Conservation (phyloP, 108 stramenopile genomes). For the Skeletonema tropicum region DNA sequence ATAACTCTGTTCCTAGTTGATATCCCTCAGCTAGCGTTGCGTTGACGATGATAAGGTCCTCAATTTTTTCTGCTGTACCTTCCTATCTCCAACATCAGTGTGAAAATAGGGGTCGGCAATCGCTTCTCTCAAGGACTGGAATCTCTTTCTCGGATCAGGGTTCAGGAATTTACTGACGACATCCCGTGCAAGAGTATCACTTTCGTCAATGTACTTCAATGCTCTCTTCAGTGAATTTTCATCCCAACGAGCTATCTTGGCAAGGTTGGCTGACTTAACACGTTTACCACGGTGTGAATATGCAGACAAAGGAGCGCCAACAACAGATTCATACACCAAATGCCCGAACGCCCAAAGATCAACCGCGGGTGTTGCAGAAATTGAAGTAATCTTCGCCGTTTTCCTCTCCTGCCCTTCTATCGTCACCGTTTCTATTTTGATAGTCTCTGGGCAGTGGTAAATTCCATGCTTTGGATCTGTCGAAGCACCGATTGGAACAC, state of each 20-base stretch:
- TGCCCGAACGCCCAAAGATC: conserved; percentile 57
- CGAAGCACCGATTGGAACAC: conserved; percentile 65
- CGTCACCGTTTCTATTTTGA: conserved; percentile 62
- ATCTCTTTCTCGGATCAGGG: conserved; percentile 40
- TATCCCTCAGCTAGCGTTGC: not conserved
- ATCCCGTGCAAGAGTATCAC: conserved; percentile 43
- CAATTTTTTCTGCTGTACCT: conserved; percentile 20
- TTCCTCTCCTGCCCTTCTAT: conserved; percentile 46
- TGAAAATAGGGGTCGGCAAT: conserved; percentile 49
- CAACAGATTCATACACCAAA: conserved; percentile 47
- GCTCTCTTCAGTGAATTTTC: conserved; percentile 32
- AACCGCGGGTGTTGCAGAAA: conserved; percentile 32
- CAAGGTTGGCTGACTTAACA: conserved; percentile 54
- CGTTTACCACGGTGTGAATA: conserved; percentile 52
- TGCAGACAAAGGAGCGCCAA: conserved; percentile 46
- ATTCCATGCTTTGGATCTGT: conserved; percentile 87
- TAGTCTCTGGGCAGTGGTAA: conserved; percentile 88
- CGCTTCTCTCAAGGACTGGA: conserved; percentile 45
- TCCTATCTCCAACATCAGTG: conserved; percentile 43
- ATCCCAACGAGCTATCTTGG: conserved; percentile 50
- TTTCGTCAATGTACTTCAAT: conserved; percentile 38
- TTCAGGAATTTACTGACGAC: conserved; percentile 41
- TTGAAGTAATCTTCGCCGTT: conserved; percentile 40
- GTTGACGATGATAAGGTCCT: not conserved
- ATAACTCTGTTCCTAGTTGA: not conserved